Evolutionary conservation across 2,329 filamentous ascomycete species (phyloP), one percentile per base, ranked within the genome.

Genomic region (Lachnellula arida): DNA sequence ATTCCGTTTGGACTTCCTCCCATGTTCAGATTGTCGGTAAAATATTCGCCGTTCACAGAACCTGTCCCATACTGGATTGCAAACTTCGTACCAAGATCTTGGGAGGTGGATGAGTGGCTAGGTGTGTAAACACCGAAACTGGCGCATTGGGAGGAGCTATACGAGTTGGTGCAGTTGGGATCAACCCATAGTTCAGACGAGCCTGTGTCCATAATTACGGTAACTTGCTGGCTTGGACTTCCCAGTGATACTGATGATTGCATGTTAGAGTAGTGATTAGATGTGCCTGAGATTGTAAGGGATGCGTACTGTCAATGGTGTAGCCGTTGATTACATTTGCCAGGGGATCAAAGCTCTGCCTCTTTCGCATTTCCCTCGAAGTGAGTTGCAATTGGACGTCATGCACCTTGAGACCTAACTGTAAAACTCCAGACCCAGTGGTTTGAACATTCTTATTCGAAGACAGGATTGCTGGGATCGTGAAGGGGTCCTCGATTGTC

Each of bases 171-270:
- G 61, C 74, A 76, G 7, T 69, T 64, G 6, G 74, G 74, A 54
- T 76, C 74, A 39, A 76, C 72, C 74, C 74, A 76, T 5, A 75
- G 67, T 60, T 76, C 73, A 8, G 68, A 65, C 4, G 74, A 75
- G 15, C 73, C 73, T 0, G 74, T 76, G 56, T 76, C 74, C 49
- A 76, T 69, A 57, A 72, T 69, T 57, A 76, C 71, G 35, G 65
- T 71, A 46, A 76, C 71, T 4, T 60, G 53, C 54, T 75, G 72
- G 5, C 67, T 65, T 4, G 74, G 74, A 0, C 69, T 73, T 8
- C 74, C 74, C 37, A 76, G 63, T 12, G 59, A 56, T 19, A 76
- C 56, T 76, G 74, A 54, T 32, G 72, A 70, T 37, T 19, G 25
- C 17, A 53, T 19, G 22, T 47, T 15, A 47, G 44, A 28, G 23